Evolutionary conservation across 176 grass and related monocot species (phyloP).

Genomic region (Echinochloa phyllopogon): DNA sequence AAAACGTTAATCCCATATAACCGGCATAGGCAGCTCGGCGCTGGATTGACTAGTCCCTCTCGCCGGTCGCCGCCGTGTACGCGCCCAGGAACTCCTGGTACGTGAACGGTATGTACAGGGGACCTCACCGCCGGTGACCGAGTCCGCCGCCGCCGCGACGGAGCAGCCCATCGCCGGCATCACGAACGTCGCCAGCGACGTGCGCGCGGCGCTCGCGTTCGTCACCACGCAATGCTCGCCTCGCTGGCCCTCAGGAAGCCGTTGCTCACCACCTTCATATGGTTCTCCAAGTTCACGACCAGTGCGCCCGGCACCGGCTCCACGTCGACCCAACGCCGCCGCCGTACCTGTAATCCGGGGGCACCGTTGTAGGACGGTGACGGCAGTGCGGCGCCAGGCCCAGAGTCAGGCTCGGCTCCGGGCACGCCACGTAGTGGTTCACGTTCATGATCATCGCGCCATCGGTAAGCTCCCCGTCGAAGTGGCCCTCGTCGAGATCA

Average conservation of each 20-base stretch:
- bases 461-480: constrained; percentile 37
- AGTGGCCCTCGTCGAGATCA: constrained; percentile 30
- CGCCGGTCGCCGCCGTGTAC: too few relatives aligned
- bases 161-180: too few relatives aligned
- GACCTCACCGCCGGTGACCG: too few relatives aligned
- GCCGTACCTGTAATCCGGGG: constrained; percentile 39
- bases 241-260: constrained; percentile 8
- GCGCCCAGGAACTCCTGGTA: too few relatives aligned
- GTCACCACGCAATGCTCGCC: constrained; percentile 41
- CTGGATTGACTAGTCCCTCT: too few relatives aligned
- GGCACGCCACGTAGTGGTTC: constrained; percentile 51
- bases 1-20: too few relatives aligned
- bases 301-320: constrained; percentile 46
- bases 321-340: constrained; percentile 29
- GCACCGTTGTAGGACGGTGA: constrained; percentile 47
- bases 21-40: too few relatives aligned
- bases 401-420: constrained; percentile 54
- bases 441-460: constrained; percentile 44
- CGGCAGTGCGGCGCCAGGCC: constrained; percentile 51
- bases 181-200: constrained; percentile 26
- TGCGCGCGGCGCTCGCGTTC: not conserved
- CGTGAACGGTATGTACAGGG: too few relatives aligned
- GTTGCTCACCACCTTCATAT: constrained; percentile 54
- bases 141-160: too few relatives aligned
- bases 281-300: constrained; percentile 59